A percentile compares a stretch with the other conserved stretches of the same genome.
phyloP scores from a whole-genome alignment of 2,329 filamentous ascomycete genomes.

The Ophiognomonia clavigignenti-juglandacearum region DNA sequence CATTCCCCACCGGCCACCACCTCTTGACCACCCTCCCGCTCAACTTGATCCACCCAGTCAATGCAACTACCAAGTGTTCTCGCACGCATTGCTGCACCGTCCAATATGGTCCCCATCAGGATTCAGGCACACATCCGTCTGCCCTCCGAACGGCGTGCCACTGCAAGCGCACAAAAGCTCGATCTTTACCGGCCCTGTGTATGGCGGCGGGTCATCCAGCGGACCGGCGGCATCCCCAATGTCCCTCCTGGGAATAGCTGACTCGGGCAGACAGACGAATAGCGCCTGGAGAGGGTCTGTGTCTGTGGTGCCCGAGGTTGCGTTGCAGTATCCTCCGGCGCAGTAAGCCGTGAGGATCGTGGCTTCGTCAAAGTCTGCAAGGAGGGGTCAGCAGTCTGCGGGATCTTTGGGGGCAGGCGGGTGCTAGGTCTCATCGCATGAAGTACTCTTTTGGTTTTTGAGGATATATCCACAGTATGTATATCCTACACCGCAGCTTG shows the following conservation, averaged over 20 bases:
- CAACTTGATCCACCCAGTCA: not conserved
- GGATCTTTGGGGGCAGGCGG: not conserved
- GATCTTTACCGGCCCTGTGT: constrained; percentile 15
- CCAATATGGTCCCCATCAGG: constrained; percentile 14
- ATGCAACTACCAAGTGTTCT: not conserved
- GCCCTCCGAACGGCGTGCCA: constrained; percentile 5
- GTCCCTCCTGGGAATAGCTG: constrained; percentile 8
- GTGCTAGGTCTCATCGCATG: too few species aligned
- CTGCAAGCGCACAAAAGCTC: constrained; percentile 16
- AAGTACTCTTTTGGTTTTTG: constrained; percentile 11
- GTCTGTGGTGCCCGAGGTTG: constrained; percentile 7
- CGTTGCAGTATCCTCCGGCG: constrained; percentile 10
- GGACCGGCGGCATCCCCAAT: not conserved
- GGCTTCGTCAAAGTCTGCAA: constrained; percentile 10
- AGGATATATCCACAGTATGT: constrained; percentile 17
- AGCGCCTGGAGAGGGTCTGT: constrained; percentile 14
- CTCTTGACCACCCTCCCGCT: too few species aligned
- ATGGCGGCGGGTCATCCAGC: constrained; percentile 2
- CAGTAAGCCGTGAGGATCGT: constrained; percentile 16
- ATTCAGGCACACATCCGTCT: constrained; percentile 13
- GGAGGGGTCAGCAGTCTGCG: not conserved
- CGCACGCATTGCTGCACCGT: constrained; percentile 12
- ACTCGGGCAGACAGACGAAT: constrained; percentile 12
- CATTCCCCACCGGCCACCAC: too few species aligned
- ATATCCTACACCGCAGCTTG: constrained; percentile 12